A percentile compares a stretch with the other conserved stretches of the same genome.
phyloP scores from a whole-genome alignment of 352 stramenopile species.

The Pythium monospermum region DNA sequence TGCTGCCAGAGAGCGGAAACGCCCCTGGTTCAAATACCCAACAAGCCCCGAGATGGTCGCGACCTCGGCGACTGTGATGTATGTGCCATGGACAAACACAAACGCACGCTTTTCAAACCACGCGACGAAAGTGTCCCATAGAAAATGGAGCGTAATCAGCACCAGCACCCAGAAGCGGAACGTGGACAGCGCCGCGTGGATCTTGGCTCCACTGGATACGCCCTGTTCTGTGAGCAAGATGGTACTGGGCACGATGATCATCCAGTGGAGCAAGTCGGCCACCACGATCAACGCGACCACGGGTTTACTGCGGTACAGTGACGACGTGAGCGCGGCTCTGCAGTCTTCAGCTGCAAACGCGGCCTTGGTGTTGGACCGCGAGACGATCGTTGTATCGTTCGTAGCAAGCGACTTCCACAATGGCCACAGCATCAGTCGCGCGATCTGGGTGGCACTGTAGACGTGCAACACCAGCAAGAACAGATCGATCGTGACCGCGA shows the following conservation, averaged over 20 bases:
- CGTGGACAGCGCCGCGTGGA: constrained; percentile 17
- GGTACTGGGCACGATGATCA: constrained; percentile 11
- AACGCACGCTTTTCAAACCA: constrained; percentile 17
- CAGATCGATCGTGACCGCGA: constrained; percentile 18
- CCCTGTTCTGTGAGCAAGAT: constrained; percentile 6
- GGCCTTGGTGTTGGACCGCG: constrained; percentile 7
- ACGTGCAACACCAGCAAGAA: constrained; percentile 20
- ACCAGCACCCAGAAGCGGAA: constrained; percentile 30
- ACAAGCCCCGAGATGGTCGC: constrained; percentile 13
- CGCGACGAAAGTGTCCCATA: constrained; percentile 21
- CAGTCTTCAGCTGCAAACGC: constrained; percentile 18
- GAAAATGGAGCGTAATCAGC: constrained; percentile 15
- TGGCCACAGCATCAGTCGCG: constrained; percentile 19
- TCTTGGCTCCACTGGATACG: background rate
- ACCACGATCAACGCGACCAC: constrained; percentile 21
- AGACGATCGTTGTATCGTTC: constrained; percentile 4
- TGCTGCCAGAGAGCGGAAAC: constrained; percentile 10
- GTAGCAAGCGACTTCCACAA: constrained; percentile 14
- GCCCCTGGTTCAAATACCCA: background rate
- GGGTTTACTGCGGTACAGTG: constrained; percentile 23
- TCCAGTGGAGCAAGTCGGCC: constrained; percentile 19
- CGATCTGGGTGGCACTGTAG: constrained; percentile 14
- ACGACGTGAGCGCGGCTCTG: constrained; percentile 18
- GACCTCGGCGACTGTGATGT: constrained; percentile 21
- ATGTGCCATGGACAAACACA: constrained; percentile 16